Evolutionary conservation across 345 rosid genomes (phyloP).

Genomic region (Viola odorata): DNA sequence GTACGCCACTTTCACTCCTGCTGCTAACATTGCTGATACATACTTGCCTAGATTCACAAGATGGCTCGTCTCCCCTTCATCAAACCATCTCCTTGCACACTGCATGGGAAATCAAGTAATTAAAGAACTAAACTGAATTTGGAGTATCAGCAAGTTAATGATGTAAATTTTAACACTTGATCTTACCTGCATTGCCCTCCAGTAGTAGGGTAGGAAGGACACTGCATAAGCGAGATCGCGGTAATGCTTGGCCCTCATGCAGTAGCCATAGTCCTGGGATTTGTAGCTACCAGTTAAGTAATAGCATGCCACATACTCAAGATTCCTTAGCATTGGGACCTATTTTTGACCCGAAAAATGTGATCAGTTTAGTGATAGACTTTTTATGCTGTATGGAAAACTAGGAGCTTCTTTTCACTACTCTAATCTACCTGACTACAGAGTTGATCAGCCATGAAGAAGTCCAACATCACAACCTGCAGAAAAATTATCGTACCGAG

Average conservation of each 20-base stretch:
- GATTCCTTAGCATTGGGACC: slow-evolving; percentile 82
- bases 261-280: slow-evolving; percentile 80
- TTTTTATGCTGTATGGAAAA: neutral
- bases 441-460: slow-evolving; percentile 99
- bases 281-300: slow-evolving; percentile 89
- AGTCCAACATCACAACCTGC: slow-evolving; percentile 94
- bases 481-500: slow-evolving; percentile 2
- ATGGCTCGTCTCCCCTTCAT: slow-evolving; percentile 70
- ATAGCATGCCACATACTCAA: slow-evolving; percentile 85
- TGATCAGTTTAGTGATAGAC: slow-evolving; percentile 4
- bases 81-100: slow-evolving; percentile 97
- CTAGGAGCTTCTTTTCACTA: no score
- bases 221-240: slow-evolving; percentile 90
- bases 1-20: slow-evolving; percentile 86
- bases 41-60: slow-evolving; percentile 86
- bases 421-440: slow-evolving; percentile 74
- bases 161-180: neutral
- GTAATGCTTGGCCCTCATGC: slow-evolving; percentile 69
- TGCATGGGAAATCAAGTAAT: slow-evolving; percentile 20
- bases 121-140: neutral
- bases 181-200: slow-evolving; percentile 98
- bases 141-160: neutral
- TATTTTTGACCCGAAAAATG: slow-evolving; percentile 12
- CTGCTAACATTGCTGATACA: slow-evolving; percentile 95
- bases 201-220: slow-evolving; percentile 94